Conservation (phyloP, 495 filamentous ascomycete genomes). For the Tuber borchii region DNA sequence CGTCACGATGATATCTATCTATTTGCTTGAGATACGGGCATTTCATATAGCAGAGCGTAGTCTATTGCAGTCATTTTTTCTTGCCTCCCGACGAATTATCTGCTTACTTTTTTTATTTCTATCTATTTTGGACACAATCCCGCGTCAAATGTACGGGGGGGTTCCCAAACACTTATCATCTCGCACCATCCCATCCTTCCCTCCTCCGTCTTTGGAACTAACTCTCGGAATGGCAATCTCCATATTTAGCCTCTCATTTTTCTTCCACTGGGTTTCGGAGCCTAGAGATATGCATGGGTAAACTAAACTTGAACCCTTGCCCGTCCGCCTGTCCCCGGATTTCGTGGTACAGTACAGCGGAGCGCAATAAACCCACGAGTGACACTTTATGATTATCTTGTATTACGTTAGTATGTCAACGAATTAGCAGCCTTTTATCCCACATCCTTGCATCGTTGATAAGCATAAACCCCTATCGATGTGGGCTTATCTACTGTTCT, state of each 20-base stretch:
- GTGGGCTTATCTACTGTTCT: neutral
- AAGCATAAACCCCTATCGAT: neutral
- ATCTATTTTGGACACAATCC: neutral
- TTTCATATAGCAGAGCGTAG: neutral
- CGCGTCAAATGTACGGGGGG: neutral
- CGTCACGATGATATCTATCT: slow-evolving; percentile 1
- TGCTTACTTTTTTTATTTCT: neutral
- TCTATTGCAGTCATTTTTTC: neutral
- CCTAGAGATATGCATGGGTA: neutral
- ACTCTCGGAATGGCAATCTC: neutral
- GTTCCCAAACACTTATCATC: neutral
- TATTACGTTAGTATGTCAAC: neutral
- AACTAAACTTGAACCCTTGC: neutral
- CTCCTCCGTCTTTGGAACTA: neutral
- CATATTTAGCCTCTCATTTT: neutral
- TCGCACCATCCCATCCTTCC: neutral
- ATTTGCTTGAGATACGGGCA: neutral
- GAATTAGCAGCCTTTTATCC: neutral
- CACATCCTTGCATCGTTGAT: neutral
- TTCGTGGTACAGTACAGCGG: neutral
- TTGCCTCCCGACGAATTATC: neutral
- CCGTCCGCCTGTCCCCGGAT: neutral
- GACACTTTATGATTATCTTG: neutral
- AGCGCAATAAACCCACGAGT: neutral
- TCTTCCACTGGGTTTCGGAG: neutral